Percentiles rank a stretch among this genome's conserved stretches.
Evolutionary conservation across 106 monocot species (phyloP).

Genomic region (Dioscorea zingiberensis): DNA sequence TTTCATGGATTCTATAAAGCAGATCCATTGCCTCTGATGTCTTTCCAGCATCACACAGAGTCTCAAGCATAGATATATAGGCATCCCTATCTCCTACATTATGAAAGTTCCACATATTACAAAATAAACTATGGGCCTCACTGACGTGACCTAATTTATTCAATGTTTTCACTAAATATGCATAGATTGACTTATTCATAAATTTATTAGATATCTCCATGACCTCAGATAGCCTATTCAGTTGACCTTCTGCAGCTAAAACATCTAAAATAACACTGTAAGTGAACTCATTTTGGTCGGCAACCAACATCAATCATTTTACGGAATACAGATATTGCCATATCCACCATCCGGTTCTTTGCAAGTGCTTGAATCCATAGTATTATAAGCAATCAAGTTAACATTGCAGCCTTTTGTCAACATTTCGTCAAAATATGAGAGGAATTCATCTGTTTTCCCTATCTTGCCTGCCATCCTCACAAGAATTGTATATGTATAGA

Average conservation of each 20-base stretch:
- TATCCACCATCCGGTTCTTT: slow-evolving; percentile 69
- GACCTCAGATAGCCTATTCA: slow-evolving; percentile 56
- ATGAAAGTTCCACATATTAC: slow-evolving; percentile 79
- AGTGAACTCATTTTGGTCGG: slow-evolving; percentile 87
- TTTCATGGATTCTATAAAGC: slow-evolving; percentile 68
- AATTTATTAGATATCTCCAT: slow-evolving; percentile 65
- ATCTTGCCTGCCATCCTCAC: slow-evolving; percentile 82
- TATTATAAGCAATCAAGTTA: slow-evolving; percentile 80
- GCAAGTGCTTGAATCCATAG: slow-evolving; percentile 88
- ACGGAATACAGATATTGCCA: slow-evolving; percentile 59
- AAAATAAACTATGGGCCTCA: slow-evolving; percentile 82
- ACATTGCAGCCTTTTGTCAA: slow-evolving; percentile 48
- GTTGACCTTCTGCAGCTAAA: slow-evolving; percentile 50
- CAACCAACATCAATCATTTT: slow-evolving; percentile 85
- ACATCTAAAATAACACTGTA: slow-evolving; percentile 60
- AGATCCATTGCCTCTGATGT: slow-evolving; percentile 81
- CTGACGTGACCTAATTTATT: slow-evolving; percentile 73
- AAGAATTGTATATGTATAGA: slow-evolving; percentile 86
- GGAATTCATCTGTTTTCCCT: slow-evolving; percentile 48
- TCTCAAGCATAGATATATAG: slow-evolving; percentile 78
- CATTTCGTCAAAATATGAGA: slow-evolving; percentile 78
- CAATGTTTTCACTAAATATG: slow-evolving; percentile 69
- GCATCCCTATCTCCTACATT: slow-evolving; percentile 71
- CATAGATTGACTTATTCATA: slow-evolving; percentile 63
- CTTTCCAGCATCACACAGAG: slow-evolving; percentile 68